phyloP scores from a whole-genome alignment of 805 yeast species.

The Saturnispora silvae region DNA sequence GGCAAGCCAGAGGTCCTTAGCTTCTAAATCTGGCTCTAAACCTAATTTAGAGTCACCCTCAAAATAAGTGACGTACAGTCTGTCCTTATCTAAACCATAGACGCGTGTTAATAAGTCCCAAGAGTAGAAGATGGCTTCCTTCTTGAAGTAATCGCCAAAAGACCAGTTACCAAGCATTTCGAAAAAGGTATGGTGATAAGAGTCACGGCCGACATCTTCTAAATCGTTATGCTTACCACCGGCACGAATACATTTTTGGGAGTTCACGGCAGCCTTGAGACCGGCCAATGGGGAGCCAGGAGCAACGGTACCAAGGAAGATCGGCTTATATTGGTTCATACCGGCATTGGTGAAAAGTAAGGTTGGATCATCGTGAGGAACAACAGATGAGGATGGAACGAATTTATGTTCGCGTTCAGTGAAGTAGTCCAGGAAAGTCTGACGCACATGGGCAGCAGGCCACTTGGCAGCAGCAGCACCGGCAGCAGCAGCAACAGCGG shows the following conservation, averaged over 20 bases:
- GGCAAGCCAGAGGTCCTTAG: conserved; percentile 73
- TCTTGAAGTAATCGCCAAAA: conserved; percentile 96
- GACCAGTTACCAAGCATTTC: conserved; percentile 99
- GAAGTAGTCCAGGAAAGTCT: conserved; percentile 78
- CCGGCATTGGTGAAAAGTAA: conserved; percentile 96
- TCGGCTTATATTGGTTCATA: conserved; percentile 98
- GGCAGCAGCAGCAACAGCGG: neutral
- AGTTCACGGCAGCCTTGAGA: conserved; percentile 83
- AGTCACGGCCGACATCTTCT: conserved; percentile 97
- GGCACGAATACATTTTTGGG: conserved; percentile 98
- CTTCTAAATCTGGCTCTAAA: conserved; percentile 88
- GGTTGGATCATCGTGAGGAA: conserved; percentile 97
- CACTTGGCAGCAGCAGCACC: conserved; percentile 22
- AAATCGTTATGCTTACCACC: conserved; percentile 98
- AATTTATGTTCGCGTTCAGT: conserved; percentile 58
- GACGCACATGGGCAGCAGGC: conserved; percentile 50
- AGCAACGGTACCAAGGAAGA: conserved; percentile 93
- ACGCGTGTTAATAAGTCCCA: conserved; percentile 88
- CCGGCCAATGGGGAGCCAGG: conserved; percentile 81
- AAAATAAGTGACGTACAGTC: conserved; percentile 91
- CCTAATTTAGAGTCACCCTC: conserved; percentile 84
- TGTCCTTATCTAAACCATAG: conserved; percentile 66
- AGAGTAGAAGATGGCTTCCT: conserved; percentile 78
- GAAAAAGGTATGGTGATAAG: conserved; percentile 96
- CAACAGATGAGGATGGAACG: conserved; percentile 88